Conservation (phyloP, 345 rosid genomes). For the Raphanus raphanistrum region DNA sequence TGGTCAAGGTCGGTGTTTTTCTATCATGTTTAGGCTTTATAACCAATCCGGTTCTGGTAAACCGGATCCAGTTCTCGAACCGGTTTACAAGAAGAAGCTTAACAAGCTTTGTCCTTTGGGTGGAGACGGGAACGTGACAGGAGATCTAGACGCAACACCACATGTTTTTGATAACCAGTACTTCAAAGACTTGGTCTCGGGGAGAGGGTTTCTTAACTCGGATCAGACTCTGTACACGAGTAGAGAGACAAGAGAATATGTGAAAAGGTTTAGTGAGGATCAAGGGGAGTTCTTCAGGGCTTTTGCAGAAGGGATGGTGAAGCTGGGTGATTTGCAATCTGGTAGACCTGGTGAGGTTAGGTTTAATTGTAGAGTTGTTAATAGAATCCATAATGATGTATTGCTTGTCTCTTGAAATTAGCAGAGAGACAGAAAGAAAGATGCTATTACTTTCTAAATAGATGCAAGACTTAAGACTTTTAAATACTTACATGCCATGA, state of each 20-base stretch:
- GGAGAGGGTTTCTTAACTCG: slow-evolving; percentile 88
- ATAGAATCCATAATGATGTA: slow-evolving; percentile 40
- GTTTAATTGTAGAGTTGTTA: slow-evolving; percentile 63
- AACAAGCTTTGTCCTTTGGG: slow-evolving; percentile 65
- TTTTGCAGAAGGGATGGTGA: slow-evolving; percentile 75
- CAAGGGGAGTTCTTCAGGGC: slow-evolving; percentile 60
- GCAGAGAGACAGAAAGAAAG: neutral
- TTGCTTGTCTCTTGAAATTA: slow-evolving; percentile 11
- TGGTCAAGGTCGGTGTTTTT: slow-evolving; percentile 87
- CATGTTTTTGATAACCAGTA: slow-evolving; percentile 65
- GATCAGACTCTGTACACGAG: slow-evolving; percentile 74
- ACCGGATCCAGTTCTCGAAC: slow-evolving; percentile 65
- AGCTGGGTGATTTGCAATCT: slow-evolving; percentile 81
- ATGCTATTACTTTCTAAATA: neutral
- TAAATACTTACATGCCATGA: neutral
- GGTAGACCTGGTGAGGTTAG: slow-evolving; percentile 74
- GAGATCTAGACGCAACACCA: slow-evolving; percentile 74
- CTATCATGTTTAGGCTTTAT: slow-evolving; percentile 79
- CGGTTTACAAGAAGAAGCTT: slow-evolving; percentile 53
- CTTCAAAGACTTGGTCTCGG: slow-evolving; percentile 77
- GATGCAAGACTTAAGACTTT: neutral
- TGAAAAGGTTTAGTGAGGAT: slow-evolving; percentile 50
- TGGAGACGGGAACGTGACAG: slow-evolving; percentile 72
- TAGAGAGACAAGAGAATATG: slow-evolving; percentile 55
- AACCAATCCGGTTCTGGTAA: slow-evolving; percentile 73